Conservation (phyloP, 371 early-diverging fungal genomes). For the Circinella umbellata region DNA sequence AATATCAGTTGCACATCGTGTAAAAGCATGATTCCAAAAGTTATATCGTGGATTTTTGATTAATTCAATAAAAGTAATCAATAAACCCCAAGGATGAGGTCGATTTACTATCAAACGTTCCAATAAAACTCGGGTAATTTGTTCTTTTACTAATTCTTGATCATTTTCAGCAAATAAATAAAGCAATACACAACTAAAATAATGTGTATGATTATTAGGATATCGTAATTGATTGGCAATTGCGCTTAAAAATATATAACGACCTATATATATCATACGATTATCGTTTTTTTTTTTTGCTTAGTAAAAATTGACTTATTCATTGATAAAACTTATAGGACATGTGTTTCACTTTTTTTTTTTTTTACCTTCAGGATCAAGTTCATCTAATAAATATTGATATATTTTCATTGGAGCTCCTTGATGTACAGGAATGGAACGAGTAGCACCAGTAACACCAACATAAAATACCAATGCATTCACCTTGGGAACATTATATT, state of each 20-base stretch:
- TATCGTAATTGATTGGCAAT: slow-evolving; percentile 97
- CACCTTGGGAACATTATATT: slow-evolving; percentile 83
- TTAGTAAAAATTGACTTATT: background rate
- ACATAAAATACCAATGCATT: slow-evolving; percentile 91
- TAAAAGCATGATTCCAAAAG: slow-evolving; percentile 87
- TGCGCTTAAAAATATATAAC: slow-evolving; percentile 88
- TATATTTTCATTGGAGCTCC: slow-evolving; percentile 86
- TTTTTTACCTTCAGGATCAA: slow-evolving; percentile 83
- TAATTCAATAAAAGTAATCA: slow-evolving; percentile 96
- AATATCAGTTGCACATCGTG: slow-evolving; percentile 75
- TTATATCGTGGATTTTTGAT: slow-evolving; percentile 91
- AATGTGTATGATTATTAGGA: slow-evolving; percentile 96
- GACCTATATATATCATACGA: slow-evolving; percentile 48
- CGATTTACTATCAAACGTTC: slow-evolving; percentile 96
- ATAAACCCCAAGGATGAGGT: slow-evolving; percentile 97
- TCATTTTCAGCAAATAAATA: slow-evolving; percentile 87
- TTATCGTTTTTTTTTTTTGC: background rate
- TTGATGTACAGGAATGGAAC: slow-evolving; percentile 67
- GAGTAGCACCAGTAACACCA: slow-evolving; percentile 78
- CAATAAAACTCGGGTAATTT: slow-evolving; percentile 92
- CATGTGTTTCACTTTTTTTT: background rate
- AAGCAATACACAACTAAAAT: slow-evolving; percentile 86
- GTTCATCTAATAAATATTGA: slow-evolving; percentile 73
- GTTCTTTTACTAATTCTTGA: slow-evolving; percentile 89
- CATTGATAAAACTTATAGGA: no score